phyloP scores from a whole-genome alignment of 2,329 filamentous ascomycete species.

The Colletotrichum limetticola region DNA sequence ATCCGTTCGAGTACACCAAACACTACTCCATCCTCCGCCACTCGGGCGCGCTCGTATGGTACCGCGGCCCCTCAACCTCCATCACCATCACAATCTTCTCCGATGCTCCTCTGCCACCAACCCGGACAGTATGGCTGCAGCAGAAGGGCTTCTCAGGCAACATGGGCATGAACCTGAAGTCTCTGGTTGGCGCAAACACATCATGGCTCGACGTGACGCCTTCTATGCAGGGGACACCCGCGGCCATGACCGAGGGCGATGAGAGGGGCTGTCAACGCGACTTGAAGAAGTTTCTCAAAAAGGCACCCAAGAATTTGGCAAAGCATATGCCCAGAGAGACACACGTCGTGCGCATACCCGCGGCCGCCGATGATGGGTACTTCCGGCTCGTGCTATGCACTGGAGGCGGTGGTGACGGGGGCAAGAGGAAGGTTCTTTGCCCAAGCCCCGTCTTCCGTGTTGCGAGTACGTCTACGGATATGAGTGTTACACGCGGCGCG shows the following conservation, averaged over 20 bases:
- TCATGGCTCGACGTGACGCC: slow-evolving; percentile 78
- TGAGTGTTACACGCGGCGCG: slow-evolving; percentile 71
- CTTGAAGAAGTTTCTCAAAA: slow-evolving; percentile 71
- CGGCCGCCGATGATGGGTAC: slow-evolving; percentile 72
- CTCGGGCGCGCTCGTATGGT: slow-evolving; percentile 72
- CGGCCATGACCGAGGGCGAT: slow-evolving; percentile 64
- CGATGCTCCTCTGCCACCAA: slow-evolving; percentile 64
- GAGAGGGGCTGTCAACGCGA: slow-evolving; percentile 77
- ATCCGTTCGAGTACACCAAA: slow-evolving; percentile 72
- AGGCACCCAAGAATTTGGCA: slow-evolving; percentile 55
- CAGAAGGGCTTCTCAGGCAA: slow-evolving; percentile 75
- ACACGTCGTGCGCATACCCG: slow-evolving; percentile 72
- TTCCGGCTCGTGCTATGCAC: slow-evolving; percentile 73
- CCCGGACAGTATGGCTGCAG: slow-evolving; percentile 74
- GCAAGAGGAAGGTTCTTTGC: slow-evolving; percentile 68
- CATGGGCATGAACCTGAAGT: slow-evolving; percentile 74
- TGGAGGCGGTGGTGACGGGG: slow-evolving; percentile 43
- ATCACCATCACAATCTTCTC: slow-evolving; percentile 73
- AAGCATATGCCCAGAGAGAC: slow-evolving; percentile 70
- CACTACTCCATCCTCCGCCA: slow-evolving; percentile 76
- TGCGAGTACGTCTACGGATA: slow-evolving; percentile 72
- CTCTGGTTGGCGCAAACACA: slow-evolving; percentile 67
- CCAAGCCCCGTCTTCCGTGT: slow-evolving; percentile 75
- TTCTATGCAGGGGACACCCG: slow-evolving; percentile 52
- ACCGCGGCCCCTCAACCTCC: slow-evolving; percentile 72